Base-by-base conservation (phyloP, 257 asterid genomes). In the Orobanche coerulescens region DNA sequence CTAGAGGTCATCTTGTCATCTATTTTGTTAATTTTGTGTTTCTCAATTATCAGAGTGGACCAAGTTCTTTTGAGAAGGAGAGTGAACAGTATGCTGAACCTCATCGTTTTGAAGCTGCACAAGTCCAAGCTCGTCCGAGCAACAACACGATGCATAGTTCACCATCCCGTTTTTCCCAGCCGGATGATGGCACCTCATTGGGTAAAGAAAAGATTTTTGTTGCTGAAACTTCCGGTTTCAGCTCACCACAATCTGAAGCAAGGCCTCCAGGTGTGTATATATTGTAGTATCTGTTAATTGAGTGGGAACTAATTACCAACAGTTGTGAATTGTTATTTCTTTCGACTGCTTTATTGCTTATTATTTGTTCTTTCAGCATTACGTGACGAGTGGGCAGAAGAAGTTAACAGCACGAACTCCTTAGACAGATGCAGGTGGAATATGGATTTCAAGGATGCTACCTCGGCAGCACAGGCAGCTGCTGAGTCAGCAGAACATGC, bases 401-500 rank as follows among this genome's bases (percentile, higher is more conserved):
- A 55, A 57, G 76, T 73, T 74, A 69, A 26, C 18, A 71, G 70
- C 56, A 36, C 60, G 49, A 13, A 43, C 74, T 70, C 77, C 49
- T 44, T 31, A 12, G 76, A 64, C 53, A 73, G 75, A 51, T 77
- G 76, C 63, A 73, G 54, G 72, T 82, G 93, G 94, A 75, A 73
- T 51, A 72, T 84, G 87, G 94, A 84, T 61, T 93, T 86, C 70
- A 93, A 86, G 82, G 97, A 93, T 75, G 97, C 97, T 51, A 63
- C 85, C 31, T 71, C 95, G 68, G 96, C 98, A 2, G 96, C 97
- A 75, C 89, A 73, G 73, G 94, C 86, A 10, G 98, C 98, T 33
- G 95, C 95, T 15, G 97, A 83, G 74, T 80, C 95, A 78, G 96
- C 98, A 54, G 96, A 83, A 71, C 86, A 36, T 15, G 97, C 97